These are phyloP conservation scores for Ascochyta rabiei DNA, from an alignment of 2,329 filamentous ascomycete species.

Conservation along the genomic window DNA sequence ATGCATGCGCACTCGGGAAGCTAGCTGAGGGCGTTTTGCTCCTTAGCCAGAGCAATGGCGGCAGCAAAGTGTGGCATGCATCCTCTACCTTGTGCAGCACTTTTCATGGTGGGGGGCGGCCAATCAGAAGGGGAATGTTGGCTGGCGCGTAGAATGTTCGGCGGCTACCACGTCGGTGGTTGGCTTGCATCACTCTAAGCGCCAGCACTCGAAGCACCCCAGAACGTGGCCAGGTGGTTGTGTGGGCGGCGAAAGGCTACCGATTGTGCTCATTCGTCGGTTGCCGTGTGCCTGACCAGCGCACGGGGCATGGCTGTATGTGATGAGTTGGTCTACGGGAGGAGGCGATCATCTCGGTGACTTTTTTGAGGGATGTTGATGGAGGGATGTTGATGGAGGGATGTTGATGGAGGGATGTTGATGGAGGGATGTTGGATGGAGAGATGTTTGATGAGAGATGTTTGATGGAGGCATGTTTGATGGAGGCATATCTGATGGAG, in stretches of 20 bases:
- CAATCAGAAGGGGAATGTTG: slow-evolving; percentile 41
- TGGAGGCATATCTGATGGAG: no score
- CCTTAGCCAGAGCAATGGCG: slow-evolving; percentile 38
- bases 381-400: no score
- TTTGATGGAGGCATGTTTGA: neutral
- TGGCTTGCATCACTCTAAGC: slow-evolving; percentile 44
- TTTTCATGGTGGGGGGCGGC: slow-evolving; percentile 29
- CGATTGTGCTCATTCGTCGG: slow-evolving; percentile 34
- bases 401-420: no score
- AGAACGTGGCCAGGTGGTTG: slow-evolving; percentile 30
- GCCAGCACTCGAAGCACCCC: slow-evolving; percentile 41
- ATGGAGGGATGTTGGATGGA: no score
- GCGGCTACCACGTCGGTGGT: slow-evolving; percentile 48
- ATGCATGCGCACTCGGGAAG: slow-evolving; percentile 23
- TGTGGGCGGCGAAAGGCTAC: slow-evolving; percentile 21
- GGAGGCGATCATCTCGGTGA: slow-evolving; percentile 38
- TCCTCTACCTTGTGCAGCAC: slow-evolving; percentile 32
- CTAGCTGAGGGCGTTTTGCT: slow-evolving; percentile 21
- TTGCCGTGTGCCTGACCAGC: slow-evolving; percentile 34
- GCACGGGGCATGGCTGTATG: slow-evolving; percentile 39
- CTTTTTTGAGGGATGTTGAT: slow-evolving; percentile 45
- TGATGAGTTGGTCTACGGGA: slow-evolving; percentile 33
- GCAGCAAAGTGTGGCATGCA: slow-evolving; percentile 43
- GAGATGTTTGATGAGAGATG: slow-evolving; percentile 9
- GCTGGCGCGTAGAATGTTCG: slow-evolving; percentile 41